These are phyloP conservation scores for Closterium sp. DNA, from an alignment of 139 green algal genomes.

Conservation along the genomic window DNA sequence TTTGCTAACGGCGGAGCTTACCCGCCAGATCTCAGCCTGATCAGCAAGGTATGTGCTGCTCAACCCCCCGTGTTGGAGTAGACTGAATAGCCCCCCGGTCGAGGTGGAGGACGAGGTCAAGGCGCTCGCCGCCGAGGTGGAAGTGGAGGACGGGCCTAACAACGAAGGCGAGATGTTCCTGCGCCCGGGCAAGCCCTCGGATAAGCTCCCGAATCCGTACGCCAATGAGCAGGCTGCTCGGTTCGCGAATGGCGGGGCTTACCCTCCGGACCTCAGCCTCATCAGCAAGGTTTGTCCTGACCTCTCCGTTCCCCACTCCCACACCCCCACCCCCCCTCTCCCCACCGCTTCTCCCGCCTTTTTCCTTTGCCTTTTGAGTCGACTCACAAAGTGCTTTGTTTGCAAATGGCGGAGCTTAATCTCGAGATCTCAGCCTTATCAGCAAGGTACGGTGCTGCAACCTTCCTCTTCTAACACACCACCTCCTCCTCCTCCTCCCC, in stretches of 20 bases:
- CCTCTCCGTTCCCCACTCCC: no score
- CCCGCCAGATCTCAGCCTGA: conserved; percentile 87
- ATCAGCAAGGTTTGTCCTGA: conserved; percentile 84
- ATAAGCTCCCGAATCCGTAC: conserved; percentile 89
- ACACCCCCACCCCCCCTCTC: no score
- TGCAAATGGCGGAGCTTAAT: no score
- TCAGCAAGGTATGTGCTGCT: conserved; percentile 93
- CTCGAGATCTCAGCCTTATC: no score
- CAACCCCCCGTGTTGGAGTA: no score
- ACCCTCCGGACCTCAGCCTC: conserved; percentile 88
- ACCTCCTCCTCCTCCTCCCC: no score
- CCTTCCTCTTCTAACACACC: no score
- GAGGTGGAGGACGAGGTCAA: conserved; percentile 97
- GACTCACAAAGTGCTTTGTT: no score
- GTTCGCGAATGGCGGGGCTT: conserved; percentile 94
- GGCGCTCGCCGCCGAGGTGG: conserved; percentile 82
- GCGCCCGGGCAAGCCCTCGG: conserved; percentile 82
- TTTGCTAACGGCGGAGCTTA: conserved; percentile 97
- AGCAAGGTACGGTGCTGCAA: no score
- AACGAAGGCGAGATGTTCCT: conserved; percentile 97
- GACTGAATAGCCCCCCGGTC: conserved; percentile 92
- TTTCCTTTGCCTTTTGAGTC: no score
- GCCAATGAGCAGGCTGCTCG: conserved; percentile 85
- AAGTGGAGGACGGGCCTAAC: conserved; percentile 93
- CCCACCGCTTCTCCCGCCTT: no score